phyloP scores from a whole-genome alignment of 768 basidiomycete species.

The Calocera viscosa region DNA sequence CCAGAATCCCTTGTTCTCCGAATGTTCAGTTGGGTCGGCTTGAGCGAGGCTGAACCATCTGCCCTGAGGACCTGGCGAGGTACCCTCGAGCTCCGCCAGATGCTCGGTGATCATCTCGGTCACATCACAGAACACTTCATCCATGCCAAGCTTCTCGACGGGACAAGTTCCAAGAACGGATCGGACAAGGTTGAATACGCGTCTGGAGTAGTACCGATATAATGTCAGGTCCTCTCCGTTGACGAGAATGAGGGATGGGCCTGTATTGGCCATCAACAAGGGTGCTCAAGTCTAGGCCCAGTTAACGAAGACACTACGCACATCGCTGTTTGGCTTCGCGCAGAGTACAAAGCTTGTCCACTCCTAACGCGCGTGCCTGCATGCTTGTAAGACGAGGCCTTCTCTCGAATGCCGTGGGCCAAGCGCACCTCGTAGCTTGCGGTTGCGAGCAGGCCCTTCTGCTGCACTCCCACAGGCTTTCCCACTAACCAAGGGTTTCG shows the following conservation, averaged over 20 bases:
- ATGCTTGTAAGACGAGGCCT: background rate
- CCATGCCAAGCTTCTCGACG: slow-evolving; percentile 20
- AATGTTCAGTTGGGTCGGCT: background rate
- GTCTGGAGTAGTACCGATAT: slow-evolving; percentile 17
- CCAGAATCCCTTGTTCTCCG: slow-evolving; percentile 12
- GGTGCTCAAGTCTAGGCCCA: background rate
- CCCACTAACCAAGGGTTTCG: slow-evolving; percentile 16
- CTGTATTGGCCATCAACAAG: slow-evolving; percentile 16
- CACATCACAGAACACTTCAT: slow-evolving; percentile 20
- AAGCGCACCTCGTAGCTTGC: slow-evolving; percentile 16
- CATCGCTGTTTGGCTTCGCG: background rate
- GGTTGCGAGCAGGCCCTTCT: slow-evolving; percentile 20
- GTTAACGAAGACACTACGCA: background rate
- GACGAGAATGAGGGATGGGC: slow-evolving; percentile 18
- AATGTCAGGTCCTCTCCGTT: slow-evolving; percentile 19
- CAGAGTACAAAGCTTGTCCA: slow-evolving; percentile 17
- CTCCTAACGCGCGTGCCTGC: slow-evolving; percentile 17
- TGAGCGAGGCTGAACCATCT: slow-evolving; percentile 14
- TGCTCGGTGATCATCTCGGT: slow-evolving; percentile 16
- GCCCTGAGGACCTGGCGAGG: background rate
- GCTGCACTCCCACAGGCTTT: slow-evolving; percentile 18
- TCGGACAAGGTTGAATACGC: slow-evolving; percentile 16
- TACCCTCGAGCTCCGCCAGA: background rate
- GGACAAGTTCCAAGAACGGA: slow-evolving; percentile 11
- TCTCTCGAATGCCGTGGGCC: background rate